Conservation (phyloP, 1,139 yeast genomes). For the Sugiyamaella japonica region DNA sequence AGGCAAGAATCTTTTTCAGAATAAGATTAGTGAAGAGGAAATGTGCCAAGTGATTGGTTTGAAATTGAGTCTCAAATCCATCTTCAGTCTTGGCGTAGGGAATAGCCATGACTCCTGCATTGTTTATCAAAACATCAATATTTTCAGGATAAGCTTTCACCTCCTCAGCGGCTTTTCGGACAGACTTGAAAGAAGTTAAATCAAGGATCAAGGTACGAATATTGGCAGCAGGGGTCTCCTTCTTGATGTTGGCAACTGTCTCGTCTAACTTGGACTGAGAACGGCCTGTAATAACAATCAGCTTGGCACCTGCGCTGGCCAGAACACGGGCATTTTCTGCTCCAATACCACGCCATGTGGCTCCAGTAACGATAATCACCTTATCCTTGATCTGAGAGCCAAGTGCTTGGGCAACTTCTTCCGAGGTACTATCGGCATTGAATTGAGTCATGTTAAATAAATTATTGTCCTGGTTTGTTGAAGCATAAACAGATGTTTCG, state of each 20-base stretch:
- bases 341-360: conserved; percentile 32
- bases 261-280: conserved; percentile 26
- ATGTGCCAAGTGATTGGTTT: conserved; percentile 72
- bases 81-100: conserved; percentile 63
- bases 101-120: conserved; percentile 76
- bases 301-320: conserved; percentile 40
- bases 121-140: conserved; percentile 53
- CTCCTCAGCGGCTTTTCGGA: conserved; percentile 16
- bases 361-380: conserved; percentile 36
- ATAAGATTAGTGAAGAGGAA: conserved; percentile 44
- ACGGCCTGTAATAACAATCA: conserved; percentile 37
- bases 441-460: neutral
- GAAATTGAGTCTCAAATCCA: conserved; percentile 69
- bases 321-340: conserved; percentile 26
- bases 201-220: conserved; percentile 16
- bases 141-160: conserved; percentile 14
- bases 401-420: conserved; percentile 17
- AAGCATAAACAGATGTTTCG: no score
- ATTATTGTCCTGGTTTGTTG: neutral
- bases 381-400: conserved; percentile 35
- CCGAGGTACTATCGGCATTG: conserved; percentile 16
- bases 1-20: conserved; percentile 58
- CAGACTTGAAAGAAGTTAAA: conserved; percentile 17
- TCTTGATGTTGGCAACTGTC: conserved; percentile 23
- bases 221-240: conserved; percentile 14